Evolutionary conservation across 1,139 yeast species (phyloP), one percentile per base, ranked within the genome.

Genomic region (Lodderomyces pseudojiufengensis): DNA sequence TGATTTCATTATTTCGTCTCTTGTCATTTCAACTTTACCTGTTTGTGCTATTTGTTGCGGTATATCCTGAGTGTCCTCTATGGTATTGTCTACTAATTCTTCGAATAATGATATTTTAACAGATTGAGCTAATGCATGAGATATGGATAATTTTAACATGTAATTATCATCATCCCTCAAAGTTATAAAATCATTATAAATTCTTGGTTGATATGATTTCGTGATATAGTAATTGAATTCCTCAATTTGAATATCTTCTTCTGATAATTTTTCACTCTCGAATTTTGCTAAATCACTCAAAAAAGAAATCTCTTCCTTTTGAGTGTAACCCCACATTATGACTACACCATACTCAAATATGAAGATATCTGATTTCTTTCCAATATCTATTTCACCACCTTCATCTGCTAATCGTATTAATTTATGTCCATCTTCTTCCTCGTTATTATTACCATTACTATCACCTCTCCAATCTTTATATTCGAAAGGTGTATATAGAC

Each of bases 221-320:
- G 98, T 90, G 42, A 92, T 83, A 57, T 90, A 92, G 61, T 88
- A 92, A 57, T 90, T 90, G 61, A 92, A 86, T 55, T 92, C 96
- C 57, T 92, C 97, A 26, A 86, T 71, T 59, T 92, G 97, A 29
- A 90, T 82, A 58, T 92, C 97, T 57, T 88, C 96, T 36, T 77
- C 79, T 0, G 95, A 83, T 34, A 92, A 70, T 56, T 92, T 92
- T 54, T 92, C 98, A 53, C 77, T 81, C 57, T 92, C 97, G 59
- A 88, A 92, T 46, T 78, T 77, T 16, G 92, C 95, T 47, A 92
- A 63, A 51, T 90, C 97, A 35, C 76, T 77, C 41, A 92, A 63
- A 50, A 92, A 85, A 37, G 90, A 79, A 47, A 78, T 77, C 55
- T 92, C 97, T 57, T 92, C 97, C 38, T 79, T 73, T 39, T 77